phyloP scores from a whole-genome alignment of 2,329 filamentous ascomycete genomes.

The Fusarium poae region DNA sequence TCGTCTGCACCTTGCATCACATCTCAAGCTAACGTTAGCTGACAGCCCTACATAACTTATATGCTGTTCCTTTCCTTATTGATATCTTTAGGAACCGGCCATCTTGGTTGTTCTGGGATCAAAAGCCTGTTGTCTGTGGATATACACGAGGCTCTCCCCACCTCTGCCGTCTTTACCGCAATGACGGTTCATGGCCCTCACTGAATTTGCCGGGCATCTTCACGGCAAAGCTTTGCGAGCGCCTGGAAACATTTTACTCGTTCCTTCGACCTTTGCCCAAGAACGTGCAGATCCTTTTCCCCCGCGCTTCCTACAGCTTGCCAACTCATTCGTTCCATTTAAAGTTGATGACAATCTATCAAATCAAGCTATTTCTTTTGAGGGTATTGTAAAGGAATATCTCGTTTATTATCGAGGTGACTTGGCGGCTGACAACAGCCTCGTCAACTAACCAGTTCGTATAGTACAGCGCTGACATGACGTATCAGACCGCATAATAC shows the following conservation, averaged over 20 bases:
- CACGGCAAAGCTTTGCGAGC: slow-evolving; percentile 14
- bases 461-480: not conserved
- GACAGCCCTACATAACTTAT: slow-evolving; percentile 32
- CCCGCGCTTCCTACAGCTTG: not conserved
- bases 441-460: not conserved
- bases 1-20: slow-evolving; percentile 24
- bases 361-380: not conserved
- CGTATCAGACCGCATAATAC: not conserved
- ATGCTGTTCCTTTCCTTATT: not conserved
- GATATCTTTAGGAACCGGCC: slow-evolving; percentile 13
- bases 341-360: not conserved
- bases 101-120: slow-evolving; percentile 6
- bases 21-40: slow-evolving; percentile 22
- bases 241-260: not conserved
- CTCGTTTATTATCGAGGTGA: not conserved
- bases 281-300: not conserved
- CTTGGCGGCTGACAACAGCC: not conserved
- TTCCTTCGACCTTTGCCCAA: not conserved
- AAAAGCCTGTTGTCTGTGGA: slow-evolving; percentile 5
- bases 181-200: not conserved
- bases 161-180: slow-evolving; percentile 23
- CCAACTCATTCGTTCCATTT: not conserved
- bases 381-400: not conserved
- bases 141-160: slow-evolving; percentile 1
- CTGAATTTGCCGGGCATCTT: not conserved